These are phyloP conservation scores for Xylaria curta DNA, from an alignment of 495 filamentous ascomycete genomes.

Conservation along the genomic window DNA sequence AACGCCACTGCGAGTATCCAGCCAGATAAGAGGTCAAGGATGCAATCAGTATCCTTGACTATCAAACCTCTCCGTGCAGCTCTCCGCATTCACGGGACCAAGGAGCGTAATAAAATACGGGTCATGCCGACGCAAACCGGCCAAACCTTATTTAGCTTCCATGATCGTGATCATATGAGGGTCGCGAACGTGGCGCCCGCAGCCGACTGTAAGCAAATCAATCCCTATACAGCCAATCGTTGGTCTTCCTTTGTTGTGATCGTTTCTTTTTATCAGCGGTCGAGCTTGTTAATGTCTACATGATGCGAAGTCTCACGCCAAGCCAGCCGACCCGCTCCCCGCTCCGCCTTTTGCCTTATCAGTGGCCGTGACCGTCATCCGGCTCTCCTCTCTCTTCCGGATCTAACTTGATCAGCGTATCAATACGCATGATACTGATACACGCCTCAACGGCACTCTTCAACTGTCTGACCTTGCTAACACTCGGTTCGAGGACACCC, in stretches of 20 bases:
- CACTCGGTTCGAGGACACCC: conserved; percentile 93
- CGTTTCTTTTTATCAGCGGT: background rate
- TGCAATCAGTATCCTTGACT: conserved; percentile 1
- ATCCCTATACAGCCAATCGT: conserved; percentile 19
- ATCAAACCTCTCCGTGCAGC: conserved; percentile 15
- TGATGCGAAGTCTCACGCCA: conserved; percentile 31
- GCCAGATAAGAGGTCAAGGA: conserved; percentile 8
- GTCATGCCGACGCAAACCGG: conserved; percentile 30
- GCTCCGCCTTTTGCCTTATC: conserved; percentile 34
- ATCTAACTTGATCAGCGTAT: conserved; percentile 98
- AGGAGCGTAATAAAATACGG: conserved; percentile 15
- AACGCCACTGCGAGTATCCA: background rate
- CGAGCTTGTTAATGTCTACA: conserved; percentile 24
- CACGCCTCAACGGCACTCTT: conserved; percentile 99
- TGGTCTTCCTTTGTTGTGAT: conserved; percentile 1
- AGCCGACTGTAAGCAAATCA: conserved; percentile 2
- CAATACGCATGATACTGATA: conserved; percentile 99
- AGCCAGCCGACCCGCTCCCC: conserved; percentile 26
- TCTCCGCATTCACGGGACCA: conserved; percentile 24
- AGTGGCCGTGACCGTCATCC: conserved; percentile 80
- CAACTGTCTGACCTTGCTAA: conserved; percentile 97
- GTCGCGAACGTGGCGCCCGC: conserved; percentile 5
- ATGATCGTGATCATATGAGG: conserved; percentile 21
- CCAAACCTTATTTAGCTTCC: conserved; percentile 4
- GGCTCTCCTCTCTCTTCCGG: conserved; percentile 79